Evolutionary conservation across 768 basidiomycete genomes (phyloP), one percentile per base, ranked within the genome.

Genomic region (Chiua virens): DNA sequence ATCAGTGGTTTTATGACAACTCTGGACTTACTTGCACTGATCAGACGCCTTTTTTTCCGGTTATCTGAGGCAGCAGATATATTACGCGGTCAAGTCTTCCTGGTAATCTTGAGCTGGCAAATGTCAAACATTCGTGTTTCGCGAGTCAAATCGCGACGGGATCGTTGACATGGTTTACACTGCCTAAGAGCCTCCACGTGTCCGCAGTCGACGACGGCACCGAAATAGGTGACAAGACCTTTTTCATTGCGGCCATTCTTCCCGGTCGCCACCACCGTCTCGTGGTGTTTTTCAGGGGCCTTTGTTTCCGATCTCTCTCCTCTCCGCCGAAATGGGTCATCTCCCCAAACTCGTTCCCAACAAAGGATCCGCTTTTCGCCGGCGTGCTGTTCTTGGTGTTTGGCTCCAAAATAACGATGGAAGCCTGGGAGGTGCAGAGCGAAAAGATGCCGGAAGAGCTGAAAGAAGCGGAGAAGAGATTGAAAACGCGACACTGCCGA

Each of bases 161-260:
- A n/a, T n/a, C n/a, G n/a, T n/a, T n/a, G n/a, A n/a, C n/a, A n/a
- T n/a, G n/a, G n/a, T n/a, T n/a, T n/a, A n/a, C n/a, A n/a, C n/a
- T n/a, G n/a, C n/a, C n/a, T n/a, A n/a, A n/a, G n/a, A n/a, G n/a
- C n/a, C n/a, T n/a, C n/a, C n/a, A n/a, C n/a, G n/a, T n/a, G n/a
- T n/a, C n/a, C n/a, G n/a, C n/a, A n/a, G n/a, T n/a, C n/a, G n/a
- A n/a, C n/a, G n/a, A n/a, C n/a, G n/a, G n/a, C n/a, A n/a, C n/a
- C n/a, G n/a, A 94, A 76, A 87, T 95, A 38, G 96, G 96, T 21
- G 96, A 98, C 83, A 97, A 98, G 69, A 98, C 96, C 0, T 88
- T 88, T 63, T 75, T 88, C 57, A 86, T 88, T 32, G 87, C 96
- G 43, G 92, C 95, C 45, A 92, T 95, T 44, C 89, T 82, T 61